Base-by-base conservation (phyloP, 2,329 filamentous ascomycete genomes). In the Ustilaginoidea virens region DNA sequence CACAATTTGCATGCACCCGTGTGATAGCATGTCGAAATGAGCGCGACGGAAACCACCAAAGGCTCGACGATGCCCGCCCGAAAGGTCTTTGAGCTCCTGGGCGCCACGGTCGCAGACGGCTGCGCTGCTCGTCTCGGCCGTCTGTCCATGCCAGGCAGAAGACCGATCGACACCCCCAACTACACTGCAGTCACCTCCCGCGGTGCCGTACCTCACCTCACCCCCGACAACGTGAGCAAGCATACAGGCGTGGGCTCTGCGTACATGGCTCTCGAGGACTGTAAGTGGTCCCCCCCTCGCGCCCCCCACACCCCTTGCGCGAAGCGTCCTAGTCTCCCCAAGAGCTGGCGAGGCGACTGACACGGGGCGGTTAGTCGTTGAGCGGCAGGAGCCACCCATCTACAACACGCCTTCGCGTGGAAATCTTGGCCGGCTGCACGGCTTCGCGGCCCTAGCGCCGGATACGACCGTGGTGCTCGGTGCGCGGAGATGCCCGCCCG, bases 231-330 rank as follows among this genome's bases (percentile, higher is more conserved):
- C 36, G 61, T 90, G 39, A 51, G 56, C 23, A 74, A 71, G 31
- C 62, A 78, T 43, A 74, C 75, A 1, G 49, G 66, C 5, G 61
- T 92, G 34, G 59, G 61, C 17, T 80, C 79, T 16, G 63, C 81
- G 3, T 92, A 92, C 48, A 61, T 90, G 44, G 81, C 79, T 1
- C 58, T 96, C 17, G 90, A 98, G 61, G 90, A 98, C 53, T 96
- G 90, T 94, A 64, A 54, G 80, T 54, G 4, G 5, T 8, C n/a
- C n/a, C n/a, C n/a, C n/a, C n/a, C n/a, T n/a, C n/a, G n/a, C n/a
- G n/a, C n/a, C n/a, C n/a, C n/a, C n/a, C n/a, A n/a, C n/a, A n/a
- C n/a, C n/a, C n/a, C n/a, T n/a, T n/a, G n/a, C n/a, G n/a, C n/a
- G n/a, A n/a, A n/a, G n/a, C n/a, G n/a, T n/a, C n/a, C n/a, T n/a